Conservation (phyloP, 2,329 filamentous ascomycete genomes). For the Aspergillus eucalypticola region DNA sequence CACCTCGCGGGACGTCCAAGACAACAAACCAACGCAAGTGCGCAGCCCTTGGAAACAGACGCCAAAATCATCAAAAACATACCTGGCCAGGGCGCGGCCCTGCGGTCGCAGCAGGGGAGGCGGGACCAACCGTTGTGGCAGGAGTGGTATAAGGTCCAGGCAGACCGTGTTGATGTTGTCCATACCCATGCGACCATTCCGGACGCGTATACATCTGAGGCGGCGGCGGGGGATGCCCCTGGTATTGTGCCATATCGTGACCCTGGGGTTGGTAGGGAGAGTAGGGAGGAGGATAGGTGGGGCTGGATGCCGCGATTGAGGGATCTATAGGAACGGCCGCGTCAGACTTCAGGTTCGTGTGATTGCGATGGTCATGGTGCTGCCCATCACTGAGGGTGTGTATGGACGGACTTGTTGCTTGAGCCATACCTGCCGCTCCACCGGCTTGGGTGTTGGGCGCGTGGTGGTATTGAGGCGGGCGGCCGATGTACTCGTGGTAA, state of each 20-base stretch:
- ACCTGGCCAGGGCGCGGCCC: slow-evolving; percentile 64
- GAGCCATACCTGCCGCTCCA: slow-evolving; percentile 89
- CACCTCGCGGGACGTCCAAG: slow-evolving; percentile 26
- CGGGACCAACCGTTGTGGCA: slow-evolving; percentile 60
- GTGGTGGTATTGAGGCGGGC: slow-evolving; percentile 70
- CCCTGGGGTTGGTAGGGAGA: slow-evolving; percentile 81
- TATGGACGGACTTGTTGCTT: slow-evolving; percentile 98
- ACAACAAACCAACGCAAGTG: slow-evolving; percentile 29
- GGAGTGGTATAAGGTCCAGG: slow-evolving; percentile 52
- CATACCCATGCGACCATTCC: slow-evolving; percentile 49
- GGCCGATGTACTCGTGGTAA: slow-evolving; percentile 85
- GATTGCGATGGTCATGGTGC: slow-evolving; percentile 71
- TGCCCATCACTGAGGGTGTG: slow-evolving; percentile 74
- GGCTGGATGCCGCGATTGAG: slow-evolving; percentile 89
- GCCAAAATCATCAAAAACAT: slow-evolving; percentile 49
- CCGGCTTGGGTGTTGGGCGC: slow-evolving; percentile 69
- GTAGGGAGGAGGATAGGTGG: slow-evolving; percentile 83
- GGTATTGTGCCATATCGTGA: slow-evolving; percentile 80
- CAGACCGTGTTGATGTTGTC: slow-evolving; percentile 49
- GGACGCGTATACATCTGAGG: slow-evolving; percentile 51
- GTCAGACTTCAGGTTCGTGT: slow-evolving; percentile 79
- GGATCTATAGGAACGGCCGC: slow-evolving; percentile 98
- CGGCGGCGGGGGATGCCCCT: slow-evolving; percentile 48
- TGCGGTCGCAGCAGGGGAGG: slow-evolving; percentile 61
- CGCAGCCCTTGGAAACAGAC: slow-evolving; percentile 33